Base-by-base conservation (phyloP, 305 asterid species). In the Rubia tinctorum region DNA sequence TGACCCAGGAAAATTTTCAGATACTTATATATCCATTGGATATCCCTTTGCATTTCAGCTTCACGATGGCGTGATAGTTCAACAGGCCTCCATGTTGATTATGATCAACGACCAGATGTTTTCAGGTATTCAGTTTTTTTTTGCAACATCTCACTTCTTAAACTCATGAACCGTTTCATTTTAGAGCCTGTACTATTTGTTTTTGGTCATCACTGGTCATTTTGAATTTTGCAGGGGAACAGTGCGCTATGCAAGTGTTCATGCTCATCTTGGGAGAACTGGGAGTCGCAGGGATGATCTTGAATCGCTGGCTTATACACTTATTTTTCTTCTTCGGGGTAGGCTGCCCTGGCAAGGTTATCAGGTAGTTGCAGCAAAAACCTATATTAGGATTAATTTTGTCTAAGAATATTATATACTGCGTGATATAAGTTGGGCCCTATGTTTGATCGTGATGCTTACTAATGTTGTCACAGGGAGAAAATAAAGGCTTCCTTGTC, bases 261-360 rank as follows among this genome's bases (percentile, higher is more conserved):
- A 94, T 81, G 96, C 96, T 79, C 98, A 92, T 80, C 81, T 90
- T 56, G 98, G 99, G 68, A 88, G 98, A 78, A 86, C 91, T 61
- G 87, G 84, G 27, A 90, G 91, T 74, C 79, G 99, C 78, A 86
- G 99, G 77, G 99, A 94, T 84, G 99, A 94, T 85, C 80, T 94
- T 66, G 97, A 92, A 72, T 94, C 99, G 63, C 92, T 94, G 75
- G 98, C 97, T 66, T 94, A 94, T 74, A 94, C 99, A 1, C 89
- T 94, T 60, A 78, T 91, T 47, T 91, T 90, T 83, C 98, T 94
- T 73, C 80, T 91, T 78, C 85, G 89, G 34, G 97, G 97, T 27
- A 87, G 94, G 47, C 81, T 94, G 69, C 99, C 97, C 37, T 94
- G 97, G 98, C 96, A 93, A 84, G 98, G 97, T 59, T 91, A 77